A percentile compares a stretch with the other conserved stretches of the same genome.
phyloP scores from a whole-genome alignment of 169 alveolate species.

The Plasmodium cynomolgi region DNA sequence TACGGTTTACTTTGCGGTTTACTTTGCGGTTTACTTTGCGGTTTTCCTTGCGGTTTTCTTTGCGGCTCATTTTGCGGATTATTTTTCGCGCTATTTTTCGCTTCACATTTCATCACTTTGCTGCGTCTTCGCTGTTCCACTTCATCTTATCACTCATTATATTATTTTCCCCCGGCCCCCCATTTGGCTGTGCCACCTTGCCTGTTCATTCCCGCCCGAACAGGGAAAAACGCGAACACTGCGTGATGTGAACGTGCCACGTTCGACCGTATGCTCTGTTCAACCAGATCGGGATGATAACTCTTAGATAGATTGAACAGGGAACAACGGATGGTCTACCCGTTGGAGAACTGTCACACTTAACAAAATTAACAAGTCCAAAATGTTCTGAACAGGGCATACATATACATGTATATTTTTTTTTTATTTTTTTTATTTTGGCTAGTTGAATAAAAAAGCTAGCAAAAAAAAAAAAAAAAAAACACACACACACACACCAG shows the following conservation, averaged over 20 bases:
- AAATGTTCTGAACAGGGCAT: neutral
- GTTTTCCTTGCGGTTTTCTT: neutral
- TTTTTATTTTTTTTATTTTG: neutral
- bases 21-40: neutral
- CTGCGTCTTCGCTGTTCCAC: neutral
- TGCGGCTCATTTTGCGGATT: neutral
- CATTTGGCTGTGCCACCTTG: neutral
- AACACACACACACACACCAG: neutral
- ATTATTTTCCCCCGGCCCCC: neutral
- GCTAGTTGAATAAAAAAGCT: slow-evolving; percentile 6
- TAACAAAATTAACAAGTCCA: neutral
- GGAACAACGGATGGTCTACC: neutral
- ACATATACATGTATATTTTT: neutral
- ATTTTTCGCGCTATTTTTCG: neutral
- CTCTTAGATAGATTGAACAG: neutral
- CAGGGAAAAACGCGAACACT: neutral
- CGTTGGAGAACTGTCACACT: neutral
- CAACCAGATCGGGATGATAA: neutral
- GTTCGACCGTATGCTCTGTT: neutral
- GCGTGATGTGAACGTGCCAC: neutral
- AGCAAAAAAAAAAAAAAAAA: neutral
- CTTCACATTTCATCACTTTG: neutral
- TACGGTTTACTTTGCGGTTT: neutral
- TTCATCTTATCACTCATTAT: neutral
- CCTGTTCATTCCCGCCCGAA: neutral